Evolutionary conservation across 164 flowering plant genomes (phyloP).

Genomic region (Sextonia rubra): DNA sequence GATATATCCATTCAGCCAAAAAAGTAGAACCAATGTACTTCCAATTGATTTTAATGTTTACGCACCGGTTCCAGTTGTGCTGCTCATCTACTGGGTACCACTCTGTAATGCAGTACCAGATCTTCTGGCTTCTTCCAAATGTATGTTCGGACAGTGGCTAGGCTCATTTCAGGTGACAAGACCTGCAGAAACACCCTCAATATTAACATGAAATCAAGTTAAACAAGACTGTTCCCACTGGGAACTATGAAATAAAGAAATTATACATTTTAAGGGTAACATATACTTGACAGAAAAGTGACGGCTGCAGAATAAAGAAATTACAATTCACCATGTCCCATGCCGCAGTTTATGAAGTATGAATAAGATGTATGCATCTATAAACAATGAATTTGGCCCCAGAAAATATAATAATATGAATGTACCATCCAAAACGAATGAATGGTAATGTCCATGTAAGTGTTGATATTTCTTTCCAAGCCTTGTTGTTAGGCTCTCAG

Average conservation of each 20-base stretch:
- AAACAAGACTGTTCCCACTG: background rate
- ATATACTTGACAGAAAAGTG: background rate
- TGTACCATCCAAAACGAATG: too few relatives aligned
- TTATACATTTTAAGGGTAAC: background rate
- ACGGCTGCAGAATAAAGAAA: background rate
- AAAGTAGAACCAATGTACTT: background rate
- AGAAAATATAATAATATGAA: too few relatives aligned
- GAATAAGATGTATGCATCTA: too few relatives aligned
- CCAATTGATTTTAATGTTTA: background rate
- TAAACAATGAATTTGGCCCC: too few relatives aligned
- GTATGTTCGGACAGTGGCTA: conserved; percentile 89
- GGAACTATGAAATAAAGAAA: background rate
- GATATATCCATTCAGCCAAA: background rate
- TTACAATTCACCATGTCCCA: too few relatives aligned
- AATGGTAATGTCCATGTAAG: too few relatives aligned
- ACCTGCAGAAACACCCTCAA: conserved; percentile 40
- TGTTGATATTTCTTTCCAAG: too few relatives aligned
- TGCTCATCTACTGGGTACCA: conserved; percentile 51
- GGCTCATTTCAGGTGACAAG: conserved; percentile 89
- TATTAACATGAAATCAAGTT: background rate
- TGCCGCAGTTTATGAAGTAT: too few relatives aligned
- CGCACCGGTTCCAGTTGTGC: background rate
- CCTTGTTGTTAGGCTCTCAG: background rate
- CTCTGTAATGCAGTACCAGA: conserved; percentile 80
- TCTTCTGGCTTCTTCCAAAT: conserved; percentile 98